These are phyloP conservation scores for Jimgerdemannia flammicorona DNA, from an alignment of 192 early-diverging fungal species.

Conservation along the genomic window DNA sequence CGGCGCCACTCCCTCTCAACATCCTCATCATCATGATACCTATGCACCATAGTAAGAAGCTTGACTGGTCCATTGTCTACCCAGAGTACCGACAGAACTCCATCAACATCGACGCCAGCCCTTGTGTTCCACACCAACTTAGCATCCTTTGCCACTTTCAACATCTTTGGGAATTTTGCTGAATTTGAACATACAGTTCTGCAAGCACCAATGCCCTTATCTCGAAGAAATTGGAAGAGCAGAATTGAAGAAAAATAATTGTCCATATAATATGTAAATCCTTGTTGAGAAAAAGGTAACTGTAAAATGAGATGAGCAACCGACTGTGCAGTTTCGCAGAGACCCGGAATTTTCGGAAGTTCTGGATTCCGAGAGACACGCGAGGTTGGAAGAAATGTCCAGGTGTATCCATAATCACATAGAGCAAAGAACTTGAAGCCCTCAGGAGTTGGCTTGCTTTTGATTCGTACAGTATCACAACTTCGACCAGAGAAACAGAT, in stretches of 20 bases:
- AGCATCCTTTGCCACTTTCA: not conserved
- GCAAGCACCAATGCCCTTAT: conserved; percentile 19
- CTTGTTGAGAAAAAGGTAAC: conserved; percentile 7
- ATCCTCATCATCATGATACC: too few species aligned
- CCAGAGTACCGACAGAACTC: conserved; percentile 21
- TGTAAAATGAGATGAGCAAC: conserved; percentile 22
- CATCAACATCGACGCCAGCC: not conserved
- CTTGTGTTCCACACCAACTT: conserved; percentile 3
- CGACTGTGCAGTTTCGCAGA: conserved; percentile 10
- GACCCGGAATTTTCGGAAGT: not conserved
- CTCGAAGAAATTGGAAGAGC: conserved; percentile 17
- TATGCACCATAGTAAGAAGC: conserved; percentile 16
- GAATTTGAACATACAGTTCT: not conserved
- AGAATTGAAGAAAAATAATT: conserved; percentile 26
- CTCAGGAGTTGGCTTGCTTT: conserved; percentile 26
- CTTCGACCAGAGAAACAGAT: conserved; percentile 16
- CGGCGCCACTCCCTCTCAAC: too few species aligned
- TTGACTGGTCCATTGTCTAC: conserved; percentile 28
- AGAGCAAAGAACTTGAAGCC: conserved; percentile 31
- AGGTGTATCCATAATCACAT: conserved; percentile 28
- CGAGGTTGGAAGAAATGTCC: conserved; percentile 15
- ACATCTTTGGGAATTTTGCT: not conserved
- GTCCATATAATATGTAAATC: conserved; percentile 22
- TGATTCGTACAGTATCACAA: conserved; percentile 23
- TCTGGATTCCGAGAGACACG: not conserved